Conservation (phyloP, 208 protist species). For the Endotrypanum monterogeii region DNA sequence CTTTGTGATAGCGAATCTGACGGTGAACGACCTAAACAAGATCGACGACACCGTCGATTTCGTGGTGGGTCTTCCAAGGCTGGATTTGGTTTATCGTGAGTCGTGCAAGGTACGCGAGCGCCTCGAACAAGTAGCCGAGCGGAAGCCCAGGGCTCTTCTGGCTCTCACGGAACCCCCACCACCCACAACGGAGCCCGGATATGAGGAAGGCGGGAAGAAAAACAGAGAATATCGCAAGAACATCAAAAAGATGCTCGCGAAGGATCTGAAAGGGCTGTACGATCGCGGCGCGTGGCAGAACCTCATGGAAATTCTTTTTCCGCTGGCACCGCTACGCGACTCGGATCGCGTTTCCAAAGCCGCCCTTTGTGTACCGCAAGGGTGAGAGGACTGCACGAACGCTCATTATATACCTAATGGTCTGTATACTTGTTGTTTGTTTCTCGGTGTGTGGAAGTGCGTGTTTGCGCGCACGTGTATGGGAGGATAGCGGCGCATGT, state of each 20-base stretch:
- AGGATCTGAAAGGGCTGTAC: constrained; percentile 67
- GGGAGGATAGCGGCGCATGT: neutral
- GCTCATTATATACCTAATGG: neutral
- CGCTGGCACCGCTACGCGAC: constrained; percentile 41
- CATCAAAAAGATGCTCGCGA: constrained; percentile 50
- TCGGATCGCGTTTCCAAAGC: constrained; percentile 16
- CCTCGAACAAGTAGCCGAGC: constrained; percentile 54
- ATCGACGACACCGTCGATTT: constrained; percentile 77
- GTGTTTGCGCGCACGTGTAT: neutral
- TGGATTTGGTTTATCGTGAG: constrained; percentile 69
- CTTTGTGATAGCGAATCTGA: constrained; percentile 76
- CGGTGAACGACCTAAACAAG: constrained; percentile 90
- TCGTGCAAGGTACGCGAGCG: constrained; percentile 47
- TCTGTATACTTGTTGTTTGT: neutral
- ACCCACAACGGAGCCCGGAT: constrained; percentile 36
- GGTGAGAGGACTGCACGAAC: neutral
- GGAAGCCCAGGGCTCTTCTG: constrained; percentile 48
- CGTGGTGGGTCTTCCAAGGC: constrained; percentile 47
- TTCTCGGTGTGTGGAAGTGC: neutral
- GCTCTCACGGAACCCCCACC: constrained; percentile 50
- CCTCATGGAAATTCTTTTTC: constrained; percentile 81
- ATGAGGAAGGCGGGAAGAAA: constrained; percentile 48
- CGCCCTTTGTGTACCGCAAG: constrained; percentile 10
- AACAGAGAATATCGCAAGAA: constrained; percentile 67
- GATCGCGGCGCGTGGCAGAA: constrained; percentile 78